Base-by-base conservation (phyloP, 345 rosid species). In the Odontarrhena argentea region DNA sequence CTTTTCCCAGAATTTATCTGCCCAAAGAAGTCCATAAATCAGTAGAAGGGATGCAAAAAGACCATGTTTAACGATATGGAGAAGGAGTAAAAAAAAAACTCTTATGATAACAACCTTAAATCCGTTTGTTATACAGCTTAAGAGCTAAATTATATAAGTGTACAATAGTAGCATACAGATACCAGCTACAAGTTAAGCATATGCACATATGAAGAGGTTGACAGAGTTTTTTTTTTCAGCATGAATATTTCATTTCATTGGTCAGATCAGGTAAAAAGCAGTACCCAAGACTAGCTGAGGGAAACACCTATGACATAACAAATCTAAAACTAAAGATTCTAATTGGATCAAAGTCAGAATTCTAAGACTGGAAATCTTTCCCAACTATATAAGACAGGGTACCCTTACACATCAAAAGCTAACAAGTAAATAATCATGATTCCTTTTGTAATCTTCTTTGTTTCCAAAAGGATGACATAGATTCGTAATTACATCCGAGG, bases 1-100 rank as follows among this genome's bases (percentile, higher is more conserved):
- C 78, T 90, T 90, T 76, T 81, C 80, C 98, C 97, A 93, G 49
- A 93, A 93, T 59, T 77, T 77, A 80, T 79, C 98, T 87, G 80
- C 64, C 67, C 35, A 63, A 76, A 68, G 6, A 53, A 61, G 74
- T 24, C 30, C 54, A 69, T 12, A 70, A 45, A 65, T 37, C 34
- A 55, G 34, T 34, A 14, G 2, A 51, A 24, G 2, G 12, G 11
- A 34, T 50, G 18, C 40, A 53, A 4, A 15, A 30, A 30, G n/a
- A 46, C 0, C 0, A 58, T 55, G 60, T 18, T 34, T 15, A 55
- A 71, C 1, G 1, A 60, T 42, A 9, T 44, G 9, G 54, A 35
- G 8, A 55, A 44, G 40, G 36, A 67, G 38, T 12, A 36, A 46
- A n/a, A 9, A 9, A 30, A 9, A 56, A 24, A 18, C 12, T 55